These are phyloP conservation scores for Coemansia sp. DNA, from an alignment of 192 early-diverging fungal species.

Conservation along the genomic window DNA sequence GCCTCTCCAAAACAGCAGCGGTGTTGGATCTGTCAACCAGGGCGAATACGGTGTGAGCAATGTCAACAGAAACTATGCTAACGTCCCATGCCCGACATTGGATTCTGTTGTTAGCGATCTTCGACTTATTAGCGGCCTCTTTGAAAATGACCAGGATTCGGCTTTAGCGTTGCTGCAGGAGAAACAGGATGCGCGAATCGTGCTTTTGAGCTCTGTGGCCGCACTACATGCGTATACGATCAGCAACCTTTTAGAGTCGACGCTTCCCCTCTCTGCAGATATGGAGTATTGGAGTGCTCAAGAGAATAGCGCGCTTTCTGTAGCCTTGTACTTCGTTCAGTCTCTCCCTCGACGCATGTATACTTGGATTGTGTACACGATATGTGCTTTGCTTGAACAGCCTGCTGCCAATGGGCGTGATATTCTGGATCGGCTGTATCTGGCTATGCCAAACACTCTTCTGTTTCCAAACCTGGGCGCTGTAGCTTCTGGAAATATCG, in stretches of 20 bases:
- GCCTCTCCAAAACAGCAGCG: not conserved
- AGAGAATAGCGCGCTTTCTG: slow-evolving; percentile 43
- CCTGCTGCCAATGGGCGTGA: not conserved
- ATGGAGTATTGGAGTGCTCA: slow-evolving; percentile 69
- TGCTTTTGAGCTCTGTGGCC: slow-evolving; percentile 30
- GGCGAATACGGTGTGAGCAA: not conserved
- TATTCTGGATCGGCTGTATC: not conserved
- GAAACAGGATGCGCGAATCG: slow-evolving; percentile 5
- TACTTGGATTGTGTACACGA: slow-evolving; percentile 6
- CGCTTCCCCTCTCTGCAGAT: slow-evolving; percentile 61
- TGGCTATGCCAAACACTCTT: not conserved
- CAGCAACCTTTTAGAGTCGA: slow-evolving; percentile 58
- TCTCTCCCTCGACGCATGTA: slow-evolving; percentile 37
- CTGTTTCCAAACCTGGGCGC: slow-evolving; percentile 17
- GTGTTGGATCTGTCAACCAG: not conserved
- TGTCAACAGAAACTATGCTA: not conserved
- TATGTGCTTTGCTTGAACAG: not conserved
- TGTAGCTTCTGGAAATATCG: slow-evolving; percentile 3
- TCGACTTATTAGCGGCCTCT: slow-evolving; percentile 9
- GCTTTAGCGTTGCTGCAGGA: not conserved
- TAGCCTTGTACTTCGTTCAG: slow-evolving; percentile 32
- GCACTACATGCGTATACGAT: slow-evolving; percentile 62
- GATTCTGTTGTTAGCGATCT: slow-evolving; percentile 18
- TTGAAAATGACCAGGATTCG: not conserved
- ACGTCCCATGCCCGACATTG: slow-evolving; percentile 14